A percentile compares a stretch with the other conserved stretches of the same genome.
These are phyloP conservation scores for Sanguinoderma infundibulare DNA, from an alignment of 1,284 basidiomycete genomes.

Conservation along the genomic window DNA sequence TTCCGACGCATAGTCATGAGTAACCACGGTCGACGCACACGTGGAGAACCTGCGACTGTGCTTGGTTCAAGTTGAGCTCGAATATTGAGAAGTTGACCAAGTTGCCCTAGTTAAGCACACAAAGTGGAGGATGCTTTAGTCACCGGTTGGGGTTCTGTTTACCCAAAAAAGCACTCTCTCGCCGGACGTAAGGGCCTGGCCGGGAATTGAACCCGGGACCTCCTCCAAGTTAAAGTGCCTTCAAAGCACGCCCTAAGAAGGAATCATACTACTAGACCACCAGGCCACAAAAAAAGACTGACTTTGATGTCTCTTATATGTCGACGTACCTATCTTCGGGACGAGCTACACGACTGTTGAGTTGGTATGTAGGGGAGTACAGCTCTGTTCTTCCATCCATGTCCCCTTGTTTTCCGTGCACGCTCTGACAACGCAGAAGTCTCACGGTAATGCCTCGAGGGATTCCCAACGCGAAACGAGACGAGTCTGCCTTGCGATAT, in stretches of 20 bases:
- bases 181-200: conserved; percentile 64
- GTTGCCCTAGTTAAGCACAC: neutral
- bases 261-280: conserved; percentile 30
- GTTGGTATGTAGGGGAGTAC: conserved; percentile 4
- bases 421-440: neutral
- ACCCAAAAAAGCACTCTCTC: too few relatives aligned
- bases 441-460: conserved; percentile 69
- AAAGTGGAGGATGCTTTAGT: too few relatives aligned
- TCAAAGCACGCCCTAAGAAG: conserved; percentile 23
- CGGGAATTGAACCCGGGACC: conserved; percentile 88
- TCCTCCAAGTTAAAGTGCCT: conserved; percentile 68
- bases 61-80: neutral
- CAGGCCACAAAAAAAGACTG: conserved; percentile 7
- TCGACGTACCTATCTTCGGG: too few relatives aligned
- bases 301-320: neutral
- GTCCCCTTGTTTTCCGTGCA: neutral
- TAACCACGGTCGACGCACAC: neutral
- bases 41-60: neutral
- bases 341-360: too few relatives aligned
- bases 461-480: conserved; percentile 75
- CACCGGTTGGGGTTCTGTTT: too few relatives aligned
- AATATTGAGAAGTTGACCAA: neutral
- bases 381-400: neutral
- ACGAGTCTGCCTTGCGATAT: conserved; percentile 79
- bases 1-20: neutral